These are phyloP conservation scores for Podaxis sp. DNA, from an alignment of 768 basidiomycete species.

Conservation along the genomic window DNA sequence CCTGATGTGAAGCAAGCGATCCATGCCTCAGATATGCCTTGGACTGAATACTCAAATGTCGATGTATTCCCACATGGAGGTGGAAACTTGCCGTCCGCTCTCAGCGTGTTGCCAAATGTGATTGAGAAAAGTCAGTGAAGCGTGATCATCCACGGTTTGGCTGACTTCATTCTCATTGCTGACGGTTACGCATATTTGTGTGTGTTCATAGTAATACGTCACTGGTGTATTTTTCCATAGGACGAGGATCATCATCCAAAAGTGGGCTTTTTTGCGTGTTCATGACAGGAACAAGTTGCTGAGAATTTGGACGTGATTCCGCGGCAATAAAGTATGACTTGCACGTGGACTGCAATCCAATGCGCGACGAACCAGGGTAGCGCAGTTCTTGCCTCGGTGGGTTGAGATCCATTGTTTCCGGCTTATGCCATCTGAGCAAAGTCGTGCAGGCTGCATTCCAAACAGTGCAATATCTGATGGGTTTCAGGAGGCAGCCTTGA, in stretches of 20 bases:
- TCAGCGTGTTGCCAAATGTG: constrained; percentile 69
- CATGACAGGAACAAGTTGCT: no score
- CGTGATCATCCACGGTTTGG: constrained; percentile 72
- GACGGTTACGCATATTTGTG: constrained; percentile 53
- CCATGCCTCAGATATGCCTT: constrained; percentile 66
- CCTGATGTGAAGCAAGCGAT: constrained; percentile 68
- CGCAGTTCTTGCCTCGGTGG: constrained; percentile 64
- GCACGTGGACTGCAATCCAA: background rate
- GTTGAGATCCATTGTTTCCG: constrained; percentile 20
- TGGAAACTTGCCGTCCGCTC: constrained; percentile 56
- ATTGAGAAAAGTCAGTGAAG: constrained; percentile 72
- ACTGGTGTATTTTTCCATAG: constrained; percentile 25
- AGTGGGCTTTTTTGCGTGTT: no score
- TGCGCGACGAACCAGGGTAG: constrained; percentile 42
- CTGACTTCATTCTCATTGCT: constrained; percentile 72
- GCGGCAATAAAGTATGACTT: no score
- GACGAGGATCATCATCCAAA: no score
- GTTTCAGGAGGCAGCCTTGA: constrained; percentile 52
- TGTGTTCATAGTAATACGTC: background rate
- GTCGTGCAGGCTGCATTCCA: constrained; percentile 59
- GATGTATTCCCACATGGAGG: constrained; percentile 66
- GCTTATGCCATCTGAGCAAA: constrained; percentile 9
- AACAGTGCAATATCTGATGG: constrained; percentile 68
- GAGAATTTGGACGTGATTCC: no score
- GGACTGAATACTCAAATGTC: constrained; percentile 62